Conservation (phyloP, 2,329 filamentous ascomycete species). For the Aspergillus arachidicola region DNA sequence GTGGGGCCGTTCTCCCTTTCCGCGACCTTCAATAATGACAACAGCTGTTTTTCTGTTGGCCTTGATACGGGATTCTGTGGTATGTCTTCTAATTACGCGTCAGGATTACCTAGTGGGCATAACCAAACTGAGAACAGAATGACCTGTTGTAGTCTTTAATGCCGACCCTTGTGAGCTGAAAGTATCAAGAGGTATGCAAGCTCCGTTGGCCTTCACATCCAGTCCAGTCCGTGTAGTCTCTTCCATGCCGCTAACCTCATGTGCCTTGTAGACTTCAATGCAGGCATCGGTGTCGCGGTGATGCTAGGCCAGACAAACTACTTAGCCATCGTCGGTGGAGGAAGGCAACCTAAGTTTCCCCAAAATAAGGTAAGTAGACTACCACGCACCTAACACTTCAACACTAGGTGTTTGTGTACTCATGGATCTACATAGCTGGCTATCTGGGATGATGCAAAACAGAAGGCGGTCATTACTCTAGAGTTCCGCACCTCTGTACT, state of each 20-base stretch:
- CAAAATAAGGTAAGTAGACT: slow-evolving; percentile 70
- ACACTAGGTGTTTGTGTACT: background rate
- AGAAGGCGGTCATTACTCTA: slow-evolving; percentile 73
- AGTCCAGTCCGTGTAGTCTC: background rate
- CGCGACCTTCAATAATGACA: slow-evolving; percentile 81
- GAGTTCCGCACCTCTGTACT: slow-evolving; percentile 79
- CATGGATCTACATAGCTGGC: slow-evolving; percentile 55
- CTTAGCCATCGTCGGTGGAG: slow-evolving; percentile 85
- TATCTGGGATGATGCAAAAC: slow-evolving; percentile 87
- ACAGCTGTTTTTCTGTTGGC: slow-evolving; percentile 83
- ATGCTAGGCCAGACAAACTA: slow-evolving; percentile 89
- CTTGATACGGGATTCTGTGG: slow-evolving; percentile 83
- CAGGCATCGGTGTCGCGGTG: slow-evolving; percentile 77
- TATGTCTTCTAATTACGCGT: slow-evolving; percentile 47
- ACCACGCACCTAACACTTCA: background rate
- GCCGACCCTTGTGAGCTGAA: slow-evolving; percentile 72
- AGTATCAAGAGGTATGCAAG: slow-evolving; percentile 57
- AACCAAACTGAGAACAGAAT: slow-evolving; percentile 20
- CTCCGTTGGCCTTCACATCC: background rate
- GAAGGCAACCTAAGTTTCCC: slow-evolving; percentile 80
- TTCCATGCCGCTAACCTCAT: background rate
- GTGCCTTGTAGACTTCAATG: slow-evolving; percentile 66
- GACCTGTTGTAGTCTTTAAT: slow-evolving; percentile 64
- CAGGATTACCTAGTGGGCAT: slow-evolving; percentile 3
- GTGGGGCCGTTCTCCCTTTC: slow-evolving; percentile 76